phyloP scores from a whole-genome alignment of 148 eudicot species.

The Dysphania ambrosioides region DNA sequence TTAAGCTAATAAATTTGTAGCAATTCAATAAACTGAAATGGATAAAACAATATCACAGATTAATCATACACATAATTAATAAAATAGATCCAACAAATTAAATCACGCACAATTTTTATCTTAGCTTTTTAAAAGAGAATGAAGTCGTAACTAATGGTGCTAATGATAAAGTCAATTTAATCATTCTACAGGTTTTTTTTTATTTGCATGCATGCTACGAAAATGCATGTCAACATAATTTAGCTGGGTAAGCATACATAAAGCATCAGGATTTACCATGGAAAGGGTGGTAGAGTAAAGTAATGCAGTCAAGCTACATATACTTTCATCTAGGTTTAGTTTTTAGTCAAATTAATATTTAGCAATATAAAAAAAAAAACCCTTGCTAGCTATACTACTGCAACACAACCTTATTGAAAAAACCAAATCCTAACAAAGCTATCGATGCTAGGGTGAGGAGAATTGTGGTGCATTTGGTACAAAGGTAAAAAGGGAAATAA shows the following conservation, averaged over 20 bases:
- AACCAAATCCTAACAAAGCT: background rate
- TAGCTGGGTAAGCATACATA: background rate
- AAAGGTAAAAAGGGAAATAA: background rate
- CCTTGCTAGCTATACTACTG: background rate
- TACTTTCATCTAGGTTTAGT: too few relatives aligned
- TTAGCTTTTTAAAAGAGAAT: too few relatives aligned
- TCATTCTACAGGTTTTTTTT: background rate
- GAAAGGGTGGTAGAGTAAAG: background rate
- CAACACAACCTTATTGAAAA: background rate
- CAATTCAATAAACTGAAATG: too few relatives aligned
- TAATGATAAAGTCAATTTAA: too few relatives aligned
- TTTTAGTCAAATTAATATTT: background rate
- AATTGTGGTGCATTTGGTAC: too few relatives aligned
- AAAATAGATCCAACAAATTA: too few relatives aligned
- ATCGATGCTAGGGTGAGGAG: background rate
- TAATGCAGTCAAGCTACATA: background rate
- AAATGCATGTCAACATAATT: slow-evolving; percentile 9
- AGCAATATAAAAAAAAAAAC: background rate
- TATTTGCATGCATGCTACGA: slow-evolving; percentile 5
- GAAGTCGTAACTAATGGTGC: too few relatives aligned
- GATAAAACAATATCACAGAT: too few relatives aligned
- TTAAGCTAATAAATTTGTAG: too few relatives aligned
- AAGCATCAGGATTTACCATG: background rate
- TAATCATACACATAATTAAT: too few relatives aligned
- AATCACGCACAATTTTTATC: too few relatives aligned